Percentiles rank a stretch among this genome's conserved stretches.
Evolutionary conservation across 164 flowering plant species (phyloP).

Genomic region (Liriodendron chinense): DNA sequence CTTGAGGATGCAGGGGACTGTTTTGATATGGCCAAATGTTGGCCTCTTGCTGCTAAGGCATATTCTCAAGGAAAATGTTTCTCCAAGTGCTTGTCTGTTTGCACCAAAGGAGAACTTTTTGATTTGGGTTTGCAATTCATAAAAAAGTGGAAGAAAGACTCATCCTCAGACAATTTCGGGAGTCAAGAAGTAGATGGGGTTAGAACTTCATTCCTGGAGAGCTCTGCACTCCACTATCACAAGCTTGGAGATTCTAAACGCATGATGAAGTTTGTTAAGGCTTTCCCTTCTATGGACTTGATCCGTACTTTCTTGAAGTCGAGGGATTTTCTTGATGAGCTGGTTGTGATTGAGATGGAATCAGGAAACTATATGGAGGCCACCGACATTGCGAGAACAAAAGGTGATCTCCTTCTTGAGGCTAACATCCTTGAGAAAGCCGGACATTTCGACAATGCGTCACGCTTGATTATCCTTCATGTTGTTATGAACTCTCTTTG

Average conservation of each 20-base stretch:
- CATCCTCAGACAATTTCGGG: constrained; percentile 4
- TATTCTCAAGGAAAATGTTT: constrained; percentile 37
- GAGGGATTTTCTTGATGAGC: constrained; percentile 43
- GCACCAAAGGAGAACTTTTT: constrained; percentile 40
- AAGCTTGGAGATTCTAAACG: constrained; percentile 24
- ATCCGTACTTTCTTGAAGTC: constrained; percentile 34
- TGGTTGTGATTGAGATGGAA: constrained; percentile 47
- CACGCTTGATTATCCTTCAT: constrained; percentile 33
- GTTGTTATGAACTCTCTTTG: constrained; percentile 48
- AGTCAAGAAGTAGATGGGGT: constrained; percentile 24
- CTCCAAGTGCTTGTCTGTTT: constrained; percentile 40
- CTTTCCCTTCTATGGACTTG: constrained; percentile 31
- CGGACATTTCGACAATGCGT: constrained; percentile 39
- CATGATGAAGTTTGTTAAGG: constrained; percentile 50
- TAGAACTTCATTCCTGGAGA: constrained; percentile 43
- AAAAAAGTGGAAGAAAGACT: constrained; percentile 36
- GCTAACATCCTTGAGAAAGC: constrained; percentile 60
- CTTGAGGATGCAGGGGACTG: constrained; percentile 54
- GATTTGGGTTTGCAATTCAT: constrained; percentile 47
- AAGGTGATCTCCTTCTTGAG: constrained; percentile 42
- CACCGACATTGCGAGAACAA: constrained; percentile 40
- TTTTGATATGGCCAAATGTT: constrained; percentile 37
- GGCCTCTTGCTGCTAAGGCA: constrained; percentile 44
- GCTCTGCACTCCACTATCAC: constrained; percentile 43
- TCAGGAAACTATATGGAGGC: constrained; percentile 53